phyloP scores from a whole-genome alignment of 2,329 filamentous ascomycete species.

The Aspergillus novoparasiticus region DNA sequence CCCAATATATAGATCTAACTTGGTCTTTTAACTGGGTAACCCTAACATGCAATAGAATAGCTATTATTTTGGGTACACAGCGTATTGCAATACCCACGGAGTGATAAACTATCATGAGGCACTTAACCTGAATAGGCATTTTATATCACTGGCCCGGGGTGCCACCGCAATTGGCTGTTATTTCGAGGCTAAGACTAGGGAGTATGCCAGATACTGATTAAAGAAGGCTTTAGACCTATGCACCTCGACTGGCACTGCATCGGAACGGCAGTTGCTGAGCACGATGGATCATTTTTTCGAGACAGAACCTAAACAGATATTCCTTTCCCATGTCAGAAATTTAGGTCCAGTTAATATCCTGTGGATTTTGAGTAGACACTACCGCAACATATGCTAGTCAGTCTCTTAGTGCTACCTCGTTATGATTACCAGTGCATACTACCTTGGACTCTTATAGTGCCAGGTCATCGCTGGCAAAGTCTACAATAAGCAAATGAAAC shows the following conservation, averaged over 20 bases:
- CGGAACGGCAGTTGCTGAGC: background rate
- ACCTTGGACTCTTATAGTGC: background rate
- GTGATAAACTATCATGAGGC: background rate
- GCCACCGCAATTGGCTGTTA: background rate
- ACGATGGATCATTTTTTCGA: background rate
- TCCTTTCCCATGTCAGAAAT: background rate
- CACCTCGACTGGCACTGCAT: background rate
- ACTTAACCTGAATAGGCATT: background rate
- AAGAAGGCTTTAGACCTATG: background rate
- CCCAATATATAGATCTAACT: background rate
- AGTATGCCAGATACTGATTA: background rate
- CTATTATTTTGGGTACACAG: background rate
- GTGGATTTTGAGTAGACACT: background rate
- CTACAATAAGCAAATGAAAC: background rate
- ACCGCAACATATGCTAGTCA: background rate
- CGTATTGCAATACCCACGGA: background rate
- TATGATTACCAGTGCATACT: background rate
- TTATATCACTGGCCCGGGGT: background rate
- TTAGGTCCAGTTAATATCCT: background rate
- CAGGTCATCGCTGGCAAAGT: background rate
- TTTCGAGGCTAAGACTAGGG: background rate
- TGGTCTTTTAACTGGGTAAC: background rate
- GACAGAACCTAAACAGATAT: background rate
- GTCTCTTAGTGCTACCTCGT: background rate
- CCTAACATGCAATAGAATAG: background rate